Percentiles rank a stretch among this genome's conserved stretches.
phyloP scores from a whole-genome alignment of 768 basidiomycete genomes.

The Podaxis carcinomalis region DNA sequence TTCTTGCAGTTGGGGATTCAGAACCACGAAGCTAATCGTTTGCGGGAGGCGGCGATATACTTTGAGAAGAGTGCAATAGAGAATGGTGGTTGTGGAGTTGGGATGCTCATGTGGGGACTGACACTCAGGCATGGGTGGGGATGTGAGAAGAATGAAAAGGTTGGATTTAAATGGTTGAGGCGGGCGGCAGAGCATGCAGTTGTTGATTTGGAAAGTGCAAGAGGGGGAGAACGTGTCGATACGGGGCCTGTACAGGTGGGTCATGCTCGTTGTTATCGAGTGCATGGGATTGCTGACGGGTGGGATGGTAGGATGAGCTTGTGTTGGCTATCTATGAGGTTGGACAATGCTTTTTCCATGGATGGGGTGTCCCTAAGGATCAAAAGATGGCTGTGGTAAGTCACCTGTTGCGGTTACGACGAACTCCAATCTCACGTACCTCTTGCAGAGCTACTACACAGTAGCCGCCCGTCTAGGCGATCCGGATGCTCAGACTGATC shows the following conservation, averaged over 20 bases:
- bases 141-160: slow-evolving; percentile 69
- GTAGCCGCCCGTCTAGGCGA: slow-evolving; percentile 85
- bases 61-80: slow-evolving; percentile 76
- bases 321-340: slow-evolving; percentile 90
- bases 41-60: slow-evolving; percentile 62
- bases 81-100: slow-evolving; percentile 78
- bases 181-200: slow-evolving; percentile 81
- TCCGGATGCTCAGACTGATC: slow-evolving; percentile 80
- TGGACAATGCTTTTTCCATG: slow-evolving; percentile 89
- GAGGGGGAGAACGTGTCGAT: slow-evolving; percentile 44
- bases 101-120: slow-evolving; percentile 92
- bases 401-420: slow-evolving; percentile 11
- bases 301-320: slow-evolving; percentile 57
- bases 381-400: slow-evolving; percentile 86
- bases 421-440: background rate
- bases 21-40: slow-evolving; percentile 70
- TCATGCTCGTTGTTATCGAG: background rate
- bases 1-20: slow-evolving; percentile 74
- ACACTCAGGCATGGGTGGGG: slow-evolving; percentile 89
- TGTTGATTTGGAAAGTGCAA: slow-evolving; percentile 64
- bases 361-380: slow-evolving; percentile 86
- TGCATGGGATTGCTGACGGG: background rate
- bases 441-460: slow-evolving; percentile 68
- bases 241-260: slow-evolving; percentile 49
- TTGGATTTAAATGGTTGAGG: slow-evolving; percentile 78